These are phyloP conservation scores for Alternaria infectoria DNA, from an alignment of 2,329 filamentous ascomycete species.

Conservation along the genomic window DNA sequence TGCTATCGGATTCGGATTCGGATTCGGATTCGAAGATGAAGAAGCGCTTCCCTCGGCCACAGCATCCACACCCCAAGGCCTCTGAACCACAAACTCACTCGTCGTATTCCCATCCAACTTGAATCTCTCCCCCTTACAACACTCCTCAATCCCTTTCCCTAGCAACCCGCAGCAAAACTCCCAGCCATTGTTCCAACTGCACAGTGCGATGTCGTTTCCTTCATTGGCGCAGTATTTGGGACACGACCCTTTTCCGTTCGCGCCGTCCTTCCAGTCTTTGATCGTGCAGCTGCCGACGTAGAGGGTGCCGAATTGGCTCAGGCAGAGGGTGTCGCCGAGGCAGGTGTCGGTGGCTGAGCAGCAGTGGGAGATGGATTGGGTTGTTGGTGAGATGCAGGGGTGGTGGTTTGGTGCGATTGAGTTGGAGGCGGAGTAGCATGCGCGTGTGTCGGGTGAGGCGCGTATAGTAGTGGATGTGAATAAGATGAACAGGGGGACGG, in stretches of 20 bases:
- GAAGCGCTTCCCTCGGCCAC: not conserved
- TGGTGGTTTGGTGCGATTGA: not conserved
- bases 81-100: not conserved
- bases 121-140: not conserved
- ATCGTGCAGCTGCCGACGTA: conserved; percentile 3
- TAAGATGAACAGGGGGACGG: not conserved
- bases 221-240: not conserved
- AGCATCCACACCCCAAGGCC: not conserved
- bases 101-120: not conserved
- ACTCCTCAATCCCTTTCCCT: not conserved
- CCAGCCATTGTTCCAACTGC: not conserved
- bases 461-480: not conserved
- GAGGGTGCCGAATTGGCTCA: not conserved
- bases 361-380: not conserved
- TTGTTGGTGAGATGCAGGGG: not conserved
- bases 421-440: not conserved
- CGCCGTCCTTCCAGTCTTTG: not conserved
- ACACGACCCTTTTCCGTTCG: not conserved
- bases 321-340: not conserved
- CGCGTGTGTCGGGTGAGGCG: not conserved
- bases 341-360: conserved; percentile 3
- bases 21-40: not conserved
- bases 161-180: not conserved
- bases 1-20: not conserved
- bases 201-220: not conserved